Conservation (phyloP, 2,329 filamentous ascomycete species). For the Lachnellula suecica region DNA sequence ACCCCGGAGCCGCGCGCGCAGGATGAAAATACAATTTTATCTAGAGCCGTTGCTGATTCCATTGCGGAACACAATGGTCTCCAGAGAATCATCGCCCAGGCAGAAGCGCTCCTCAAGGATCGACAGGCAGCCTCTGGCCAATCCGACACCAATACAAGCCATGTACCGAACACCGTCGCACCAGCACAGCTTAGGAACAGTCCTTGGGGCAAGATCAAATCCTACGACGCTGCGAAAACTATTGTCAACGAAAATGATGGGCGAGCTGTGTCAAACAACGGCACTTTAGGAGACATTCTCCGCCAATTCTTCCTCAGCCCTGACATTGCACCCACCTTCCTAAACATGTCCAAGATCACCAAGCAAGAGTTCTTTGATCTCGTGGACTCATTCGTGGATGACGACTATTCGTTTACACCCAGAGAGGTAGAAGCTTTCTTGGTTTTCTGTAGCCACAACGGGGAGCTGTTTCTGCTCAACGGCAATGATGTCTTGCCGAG, state of each 20-base stretch:
- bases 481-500: neutral
- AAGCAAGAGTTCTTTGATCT: neutral
- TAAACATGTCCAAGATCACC: neutral
- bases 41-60: neutral
- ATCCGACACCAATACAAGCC: neutral
- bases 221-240: neutral
- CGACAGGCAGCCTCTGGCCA: neutral
- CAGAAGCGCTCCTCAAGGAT: neutral
- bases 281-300: neutral
- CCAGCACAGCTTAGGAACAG: neutral
- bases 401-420: neutral
- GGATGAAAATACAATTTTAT: too few relatives aligned
- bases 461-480: neutral
- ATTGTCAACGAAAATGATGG: neutral
- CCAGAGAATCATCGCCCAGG: neutral
- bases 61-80: neutral
- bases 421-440: constrained; percentile 6
- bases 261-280: neutral
- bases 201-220: neutral
- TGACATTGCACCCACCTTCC: constrained; percentile 6
- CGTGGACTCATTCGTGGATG: neutral
- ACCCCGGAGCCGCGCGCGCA: too few relatives aligned
- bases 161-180: neutral
- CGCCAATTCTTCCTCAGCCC: constrained; percentile 4
- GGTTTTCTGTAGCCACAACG: neutral